Percentiles rank a stretch among this genome's conserved stretches.
Evolutionary conservation across 257 asterid genomes (phyloP).

Genomic region (Forsythia suspensa): DNA sequence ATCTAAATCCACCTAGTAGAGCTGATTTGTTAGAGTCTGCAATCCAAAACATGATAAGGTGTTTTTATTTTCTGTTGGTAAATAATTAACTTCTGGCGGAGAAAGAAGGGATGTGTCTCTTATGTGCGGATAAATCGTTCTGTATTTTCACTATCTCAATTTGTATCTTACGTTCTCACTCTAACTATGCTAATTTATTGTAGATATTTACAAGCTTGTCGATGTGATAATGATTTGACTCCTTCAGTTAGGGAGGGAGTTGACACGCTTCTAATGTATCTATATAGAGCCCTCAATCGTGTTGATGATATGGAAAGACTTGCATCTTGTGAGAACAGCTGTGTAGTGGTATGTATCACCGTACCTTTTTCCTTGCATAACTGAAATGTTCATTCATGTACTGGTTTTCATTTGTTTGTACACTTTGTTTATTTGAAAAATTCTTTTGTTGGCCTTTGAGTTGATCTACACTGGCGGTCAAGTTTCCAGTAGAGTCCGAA

Average conservation of each 20-base stretch:
- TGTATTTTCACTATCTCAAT: slow-evolving; percentile 18
- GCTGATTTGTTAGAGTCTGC: slow-evolving; percentile 82
- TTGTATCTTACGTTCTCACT: slow-evolving; percentile 20
- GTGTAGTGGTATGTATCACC: slow-evolving; percentile 77
- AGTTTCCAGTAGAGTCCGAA: slow-evolving; percentile 8
- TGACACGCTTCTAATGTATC: slow-evolving; percentile 92
- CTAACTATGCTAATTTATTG: slow-evolving; percentile 19
- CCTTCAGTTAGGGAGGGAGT: slow-evolving; percentile 81
- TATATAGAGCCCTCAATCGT: slow-evolving; percentile 76
- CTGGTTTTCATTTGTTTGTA: not conserved
- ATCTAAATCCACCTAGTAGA: slow-evolving; percentile 78
- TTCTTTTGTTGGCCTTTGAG: not conserved
- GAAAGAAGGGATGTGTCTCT: not conserved
- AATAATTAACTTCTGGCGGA: slow-evolving; percentile 12
- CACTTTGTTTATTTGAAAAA: not conserved
- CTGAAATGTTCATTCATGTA: not conserved
- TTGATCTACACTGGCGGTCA: not conserved
- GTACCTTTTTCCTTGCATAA: slow-evolving; percentile 11
- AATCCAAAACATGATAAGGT: slow-evolving; percentile 85
- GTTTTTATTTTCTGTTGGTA: slow-evolving; percentile 28
- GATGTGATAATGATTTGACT: slow-evolving; percentile 56
- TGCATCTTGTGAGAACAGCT: slow-evolving; percentile 82
- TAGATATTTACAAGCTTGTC: slow-evolving; percentile 83
- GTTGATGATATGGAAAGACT: slow-evolving; percentile 89
- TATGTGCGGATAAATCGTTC: slow-evolving; percentile 6